A percentile compares a stretch with the other conserved stretches of the same genome.
Evolutionary conservation across 2,329 filamentous ascomycete genomes (phyloP).

Genomic region (Calonectria montana): DNA sequence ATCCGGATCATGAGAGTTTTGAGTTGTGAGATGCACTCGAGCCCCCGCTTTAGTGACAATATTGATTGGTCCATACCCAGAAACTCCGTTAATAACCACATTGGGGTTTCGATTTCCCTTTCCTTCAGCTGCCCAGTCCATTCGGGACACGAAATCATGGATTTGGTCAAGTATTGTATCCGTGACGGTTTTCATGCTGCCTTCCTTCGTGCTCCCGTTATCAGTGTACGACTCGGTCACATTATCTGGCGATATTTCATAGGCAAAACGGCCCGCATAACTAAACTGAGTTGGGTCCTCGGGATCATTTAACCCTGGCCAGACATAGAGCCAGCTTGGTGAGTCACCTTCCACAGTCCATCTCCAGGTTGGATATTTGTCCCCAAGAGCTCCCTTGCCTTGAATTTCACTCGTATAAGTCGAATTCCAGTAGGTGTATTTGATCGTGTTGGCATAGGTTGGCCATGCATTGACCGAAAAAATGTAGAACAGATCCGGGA

Average conservation of each 20-base stretch:
- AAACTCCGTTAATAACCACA: not conserved
- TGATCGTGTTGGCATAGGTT: not conserved
- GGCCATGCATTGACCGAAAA: not conserved
- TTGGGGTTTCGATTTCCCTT: not conserved
- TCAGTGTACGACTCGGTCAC: not conserved
- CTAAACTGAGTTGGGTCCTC: not conserved
- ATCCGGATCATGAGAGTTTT: not conserved
- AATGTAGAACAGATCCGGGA: not conserved
- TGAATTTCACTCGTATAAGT: not conserved
- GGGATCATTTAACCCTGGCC: slow-evolving; percentile 1
- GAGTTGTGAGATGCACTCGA: not conserved
- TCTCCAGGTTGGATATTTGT: not conserved
- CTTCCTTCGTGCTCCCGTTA: not conserved
- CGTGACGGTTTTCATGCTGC: not conserved
- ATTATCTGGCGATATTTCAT: not conserved
- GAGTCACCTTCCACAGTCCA: not conserved
- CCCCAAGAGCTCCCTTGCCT: not conserved
- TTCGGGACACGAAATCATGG: not conserved
- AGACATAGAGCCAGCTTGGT: not conserved
- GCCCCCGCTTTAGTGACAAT: not conserved
- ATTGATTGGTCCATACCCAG: not conserved
- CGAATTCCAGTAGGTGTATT: not conserved
- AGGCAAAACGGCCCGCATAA: not conserved
- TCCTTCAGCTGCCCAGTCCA: not conserved
- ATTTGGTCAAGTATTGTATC: not conserved